A percentile compares a stretch with the other conserved stretches of the same genome.
Conservation (phyloP, 495 filamentous ascomycete species). For the Thozetella sp. region DNA sequence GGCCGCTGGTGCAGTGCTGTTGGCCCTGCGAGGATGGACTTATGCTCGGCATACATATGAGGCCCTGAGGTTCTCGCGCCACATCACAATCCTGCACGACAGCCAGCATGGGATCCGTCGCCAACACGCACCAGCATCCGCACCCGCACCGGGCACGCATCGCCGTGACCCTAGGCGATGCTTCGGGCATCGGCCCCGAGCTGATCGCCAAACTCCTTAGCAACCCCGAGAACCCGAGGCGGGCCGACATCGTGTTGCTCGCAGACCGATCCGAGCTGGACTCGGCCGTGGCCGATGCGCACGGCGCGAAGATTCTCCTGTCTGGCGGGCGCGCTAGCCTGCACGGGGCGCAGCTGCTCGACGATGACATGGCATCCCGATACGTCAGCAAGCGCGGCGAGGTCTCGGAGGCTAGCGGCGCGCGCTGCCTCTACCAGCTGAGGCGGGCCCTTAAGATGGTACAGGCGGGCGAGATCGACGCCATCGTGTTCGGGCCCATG, state of each 20-base stretch:
- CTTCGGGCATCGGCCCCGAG: slow-evolving; percentile 2
- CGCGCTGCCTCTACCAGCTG: not conserved
- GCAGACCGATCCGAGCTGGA: slow-evolving; percentile 4
- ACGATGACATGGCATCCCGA: not conserved
- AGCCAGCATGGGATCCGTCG: slow-evolving; percentile 3
- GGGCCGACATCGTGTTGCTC: slow-evolving; percentile 5
- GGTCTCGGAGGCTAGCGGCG: slow-evolving; percentile 2
- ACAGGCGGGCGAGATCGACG: slow-evolving; percentile 4
- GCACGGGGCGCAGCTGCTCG: not conserved
- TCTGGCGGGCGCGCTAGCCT: not conserved
- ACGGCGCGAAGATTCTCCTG: not conserved
- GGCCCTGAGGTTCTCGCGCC: too few relatives aligned
- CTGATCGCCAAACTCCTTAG: slow-evolving; percentile 2
- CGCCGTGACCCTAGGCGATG: slow-evolving; percentile 4
- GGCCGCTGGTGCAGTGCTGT: too few relatives aligned
- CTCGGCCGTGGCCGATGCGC: not conserved
- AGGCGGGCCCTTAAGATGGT: slow-evolving; percentile 1
- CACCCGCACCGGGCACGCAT: slow-evolving; percentile 9
- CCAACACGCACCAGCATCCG: not conserved
- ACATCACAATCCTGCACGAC: too few relatives aligned
- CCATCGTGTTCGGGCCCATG: slow-evolving; percentile 3
- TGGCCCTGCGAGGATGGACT: too few relatives aligned
- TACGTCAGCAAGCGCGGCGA: not conserved
- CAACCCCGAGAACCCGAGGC: not conserved
- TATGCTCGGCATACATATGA: too few relatives aligned